Evolutionary conservation across 2,329 filamentous ascomycete genomes (phyloP).

Genomic region (Endoconidiophora laricicola): DNA sequence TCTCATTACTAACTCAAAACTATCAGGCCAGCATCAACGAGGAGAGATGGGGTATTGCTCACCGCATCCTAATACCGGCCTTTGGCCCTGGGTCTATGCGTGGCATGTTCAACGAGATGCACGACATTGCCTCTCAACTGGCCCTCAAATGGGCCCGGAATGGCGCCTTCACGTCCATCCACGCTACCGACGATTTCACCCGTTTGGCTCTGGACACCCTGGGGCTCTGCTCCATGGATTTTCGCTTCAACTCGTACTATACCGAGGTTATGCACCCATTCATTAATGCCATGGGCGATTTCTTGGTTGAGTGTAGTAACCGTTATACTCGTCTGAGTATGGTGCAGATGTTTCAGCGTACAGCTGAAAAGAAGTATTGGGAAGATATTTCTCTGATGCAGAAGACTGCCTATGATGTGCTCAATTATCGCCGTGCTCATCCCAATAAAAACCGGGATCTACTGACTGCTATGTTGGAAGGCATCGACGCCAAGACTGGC

Average conservation of each 20-base stretch:
- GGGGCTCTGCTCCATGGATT: constrained; percentile 54
- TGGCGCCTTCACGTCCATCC: constrained; percentile 39
- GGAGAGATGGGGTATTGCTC: constrained; percentile 50
- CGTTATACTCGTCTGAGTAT: constrained; percentile 29
- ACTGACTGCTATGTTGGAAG: constrained; percentile 51
- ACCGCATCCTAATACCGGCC: constrained; percentile 48
- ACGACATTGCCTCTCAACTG: constrained; percentile 49
- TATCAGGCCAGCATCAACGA: constrained; percentile 28
- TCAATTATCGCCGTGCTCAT: constrained; percentile 39
- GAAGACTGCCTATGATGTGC: constrained; percentile 39
- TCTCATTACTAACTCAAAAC: constrained; percentile 15
- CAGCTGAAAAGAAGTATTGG: constrained; percentile 32
- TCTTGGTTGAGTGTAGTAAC: constrained; percentile 38
- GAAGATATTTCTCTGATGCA: constrained; percentile 38
- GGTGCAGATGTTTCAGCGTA: constrained; percentile 32
- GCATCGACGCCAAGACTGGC: constrained; percentile 50
- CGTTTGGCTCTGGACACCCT: constrained; percentile 58
- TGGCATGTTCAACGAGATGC: constrained; percentile 53
- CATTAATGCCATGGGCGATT: constrained; percentile 47
- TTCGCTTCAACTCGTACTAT: constrained; percentile 62
- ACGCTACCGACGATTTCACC: constrained; percentile 50
- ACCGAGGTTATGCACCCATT: constrained; percentile 53
- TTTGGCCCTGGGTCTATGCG: constrained; percentile 54
- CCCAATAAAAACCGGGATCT: constrained; percentile 47
- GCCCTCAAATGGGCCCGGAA: constrained; percentile 51